phyloP scores from a whole-genome alignment of 2,329 filamentous ascomycete genomes.

The Apiospora aurea region DNA sequence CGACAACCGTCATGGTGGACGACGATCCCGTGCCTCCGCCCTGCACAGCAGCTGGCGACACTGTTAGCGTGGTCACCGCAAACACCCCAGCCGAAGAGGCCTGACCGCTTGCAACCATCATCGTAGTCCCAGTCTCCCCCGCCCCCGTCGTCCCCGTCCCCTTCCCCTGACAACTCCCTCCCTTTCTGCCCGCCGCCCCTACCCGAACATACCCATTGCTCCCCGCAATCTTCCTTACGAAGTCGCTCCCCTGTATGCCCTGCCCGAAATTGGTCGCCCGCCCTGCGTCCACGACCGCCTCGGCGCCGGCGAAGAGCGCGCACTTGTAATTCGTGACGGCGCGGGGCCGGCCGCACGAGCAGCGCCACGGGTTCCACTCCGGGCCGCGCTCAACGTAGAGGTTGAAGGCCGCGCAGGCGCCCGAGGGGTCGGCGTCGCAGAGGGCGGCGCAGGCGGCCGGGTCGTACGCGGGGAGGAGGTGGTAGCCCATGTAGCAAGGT shows the following conservation, averaged over 20 bases:
- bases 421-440: constrained; percentile 1
- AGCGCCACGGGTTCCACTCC: background rate
- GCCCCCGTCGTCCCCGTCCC: background rate
- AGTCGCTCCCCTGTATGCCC: background rate
- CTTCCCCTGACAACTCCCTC: background rate
- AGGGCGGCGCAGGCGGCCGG: background rate
- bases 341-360: background rate
- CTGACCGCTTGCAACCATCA: background rate
- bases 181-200: background rate
- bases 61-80: background rate
- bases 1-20: background rate
- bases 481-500: background rate
- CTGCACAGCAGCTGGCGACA: background rate
- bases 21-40: background rate
- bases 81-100: background rate
- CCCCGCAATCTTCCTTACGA: background rate
- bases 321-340: background rate
- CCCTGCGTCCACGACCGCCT: background rate
- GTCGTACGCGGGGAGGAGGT: background rate
- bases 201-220: background rate
- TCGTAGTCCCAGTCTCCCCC: background rate
- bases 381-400: constrained; percentile 7
- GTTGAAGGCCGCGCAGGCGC: constrained; percentile 3
- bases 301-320: background rate
- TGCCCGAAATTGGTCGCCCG: background rate